Conservation (phyloP, 495 filamentous ascomycete species). For the Aspergillus heteromorphus region DNA sequence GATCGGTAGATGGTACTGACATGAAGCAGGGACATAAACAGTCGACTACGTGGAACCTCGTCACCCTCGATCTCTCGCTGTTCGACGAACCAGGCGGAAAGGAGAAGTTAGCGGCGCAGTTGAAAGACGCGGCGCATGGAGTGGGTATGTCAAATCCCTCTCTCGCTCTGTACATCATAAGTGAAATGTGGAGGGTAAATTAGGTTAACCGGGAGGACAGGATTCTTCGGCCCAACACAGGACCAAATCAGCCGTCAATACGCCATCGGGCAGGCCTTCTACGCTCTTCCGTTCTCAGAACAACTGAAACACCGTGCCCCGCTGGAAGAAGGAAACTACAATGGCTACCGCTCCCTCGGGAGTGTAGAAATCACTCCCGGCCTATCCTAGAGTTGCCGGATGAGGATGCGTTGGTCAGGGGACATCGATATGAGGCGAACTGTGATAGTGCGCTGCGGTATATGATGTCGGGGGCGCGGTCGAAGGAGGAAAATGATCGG, state of each 20-base stretch:
- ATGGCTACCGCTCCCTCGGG: slow-evolving; percentile 29
- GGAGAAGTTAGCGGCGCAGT: slow-evolving; percentile 43
- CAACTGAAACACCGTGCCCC: slow-evolving; percentile 39
- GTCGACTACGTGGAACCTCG: slow-evolving; percentile 46
- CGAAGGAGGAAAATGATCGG: slow-evolving; percentile 35
- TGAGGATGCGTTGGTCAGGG: slow-evolving; percentile 41
- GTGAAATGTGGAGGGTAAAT: not conserved
- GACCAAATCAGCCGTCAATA: slow-evolving; percentile 49
- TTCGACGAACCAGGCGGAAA: slow-evolving; percentile 47
- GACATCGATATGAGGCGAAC: slow-evolving; percentile 45
- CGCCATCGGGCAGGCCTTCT: slow-evolving; percentile 43
- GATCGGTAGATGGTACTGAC: too few relatives aligned
- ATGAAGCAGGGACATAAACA: not conserved
- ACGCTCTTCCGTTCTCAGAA: slow-evolving; percentile 45
- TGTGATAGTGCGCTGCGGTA: slow-evolving; percentile 47
- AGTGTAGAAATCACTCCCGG: slow-evolving; percentile 22
- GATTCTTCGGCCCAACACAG: slow-evolving; percentile 47
- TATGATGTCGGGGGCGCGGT: slow-evolving; percentile 48
- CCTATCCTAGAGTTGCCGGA: slow-evolving; percentile 45
- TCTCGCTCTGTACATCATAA: not conserved
- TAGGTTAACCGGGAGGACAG: slow-evolving; percentile 2
- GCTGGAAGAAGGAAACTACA: slow-evolving; percentile 41
- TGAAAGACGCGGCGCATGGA: slow-evolving; percentile 44
- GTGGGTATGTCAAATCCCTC: slow-evolving; percentile 24
- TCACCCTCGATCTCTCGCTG: slow-evolving; percentile 46